Base-by-base conservation (phyloP, 176 grass and related monocot species). In the Hordeum marinum region DNA sequence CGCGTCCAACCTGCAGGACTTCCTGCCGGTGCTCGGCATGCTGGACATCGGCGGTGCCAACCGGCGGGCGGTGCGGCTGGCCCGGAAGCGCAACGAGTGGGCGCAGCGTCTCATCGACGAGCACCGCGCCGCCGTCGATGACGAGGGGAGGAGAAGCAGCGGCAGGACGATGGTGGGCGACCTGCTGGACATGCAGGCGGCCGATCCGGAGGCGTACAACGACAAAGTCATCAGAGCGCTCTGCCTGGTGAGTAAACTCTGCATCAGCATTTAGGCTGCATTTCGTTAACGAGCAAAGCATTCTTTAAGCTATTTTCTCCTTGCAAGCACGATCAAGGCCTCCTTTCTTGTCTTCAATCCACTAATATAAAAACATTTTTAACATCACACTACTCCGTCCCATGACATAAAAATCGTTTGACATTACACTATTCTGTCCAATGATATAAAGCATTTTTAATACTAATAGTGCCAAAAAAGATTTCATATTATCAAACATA, bases 1-100 rank as follows among this genome's bases (percentile, higher is more conserved):
- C 1, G 81, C 89, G 27, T 85, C 89, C 12, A 88, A 84, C 40
- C 41, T 91, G 77, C 68, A 83, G 68, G 89, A 91, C 52, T 91
- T 88, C 82, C 35, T 91, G 54, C 89, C 82, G 6, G 29, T 78
- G 41, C 70, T 91, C 2, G 50, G 36, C 21, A 1, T 81, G 62
- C 2, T 88, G 14, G 83, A 85, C 13, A 41, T 88, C 10, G 68
- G 83, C 54, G 85, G 89, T 8, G 37, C 62, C 0, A 88, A 42
- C 10, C 23, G 37, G 15, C 82, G 72, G 34, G 68, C 72, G 2
- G 39, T 35, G 14, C 60, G 11, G 65, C 76, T 91, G 11, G n/a
- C 81, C 7, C 41, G 20, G 76, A 27, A 23, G 68, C 71, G 27
- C 21, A 84, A 85, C 46, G 29, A 80, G 82, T 84, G 82, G 83